Evolutionary conservation across 176 grass and related monocot genomes (phyloP).

Genomic region (Juncus inflexus): DNA sequence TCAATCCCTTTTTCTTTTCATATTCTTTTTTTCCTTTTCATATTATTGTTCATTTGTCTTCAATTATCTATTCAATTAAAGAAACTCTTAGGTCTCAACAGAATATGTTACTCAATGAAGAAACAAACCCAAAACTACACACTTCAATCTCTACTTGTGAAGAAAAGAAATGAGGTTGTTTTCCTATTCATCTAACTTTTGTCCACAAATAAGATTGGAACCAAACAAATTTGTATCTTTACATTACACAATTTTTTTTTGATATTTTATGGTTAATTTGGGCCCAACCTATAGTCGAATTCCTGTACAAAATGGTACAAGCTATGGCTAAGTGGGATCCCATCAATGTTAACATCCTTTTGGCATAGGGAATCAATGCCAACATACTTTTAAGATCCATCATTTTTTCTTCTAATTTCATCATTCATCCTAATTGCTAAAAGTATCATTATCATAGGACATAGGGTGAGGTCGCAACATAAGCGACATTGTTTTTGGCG

Average conservation of each 20-base stretch:
- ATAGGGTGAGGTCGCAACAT: no score
- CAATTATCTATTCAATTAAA: constrained; percentile 16
- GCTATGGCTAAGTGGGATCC: constrained; percentile 19
- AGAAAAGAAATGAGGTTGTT: background rate
- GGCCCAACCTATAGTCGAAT: constrained; percentile 3
- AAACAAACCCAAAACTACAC: no score
- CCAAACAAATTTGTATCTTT: no score
- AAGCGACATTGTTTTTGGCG: no score
- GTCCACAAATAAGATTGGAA: constrained; percentile 4
- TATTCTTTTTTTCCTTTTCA: no score
- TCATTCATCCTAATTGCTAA: no score
- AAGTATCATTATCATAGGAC: no score
- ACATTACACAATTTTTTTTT: no score
- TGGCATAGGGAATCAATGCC: constrained; percentile 15
- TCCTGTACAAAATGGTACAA: constrained; percentile 24
- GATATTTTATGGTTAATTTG: constrained; percentile 3
- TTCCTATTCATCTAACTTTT: background rate
- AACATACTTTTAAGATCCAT: background rate
- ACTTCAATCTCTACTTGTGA: background rate
- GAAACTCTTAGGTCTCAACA: background rate
- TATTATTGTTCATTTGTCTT: background rate
- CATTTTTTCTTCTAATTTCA: no score
- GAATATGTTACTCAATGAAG: background rate
- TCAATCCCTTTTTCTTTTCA: constrained; percentile 2
- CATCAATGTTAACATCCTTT: constrained; percentile 4